phyloP scores from a whole-genome alignment of 2,329 filamentous ascomycete species.

The Paecilomyces fulvus region DNA sequence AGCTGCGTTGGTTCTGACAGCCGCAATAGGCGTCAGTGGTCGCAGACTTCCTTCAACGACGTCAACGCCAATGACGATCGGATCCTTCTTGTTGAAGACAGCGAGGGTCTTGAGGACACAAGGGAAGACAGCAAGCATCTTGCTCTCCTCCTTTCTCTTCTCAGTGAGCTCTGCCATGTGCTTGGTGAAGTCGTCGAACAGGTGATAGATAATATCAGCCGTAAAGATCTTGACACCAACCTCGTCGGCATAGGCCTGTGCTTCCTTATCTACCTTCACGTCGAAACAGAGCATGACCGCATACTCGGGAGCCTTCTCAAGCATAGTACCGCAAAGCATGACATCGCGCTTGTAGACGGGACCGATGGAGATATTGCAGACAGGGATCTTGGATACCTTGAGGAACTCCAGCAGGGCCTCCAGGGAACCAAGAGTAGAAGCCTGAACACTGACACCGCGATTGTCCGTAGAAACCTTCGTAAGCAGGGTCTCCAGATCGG shows the following conservation, averaged over 20 bases:
- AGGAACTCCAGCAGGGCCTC: slow-evolving; percentile 96
- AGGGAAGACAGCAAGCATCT: slow-evolving; percentile 93
- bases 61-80: slow-evolving; percentile 92
- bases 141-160: slow-evolving; percentile 92
- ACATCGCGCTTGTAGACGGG: slow-evolving; percentile 98
- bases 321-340: slow-evolving; percentile 86
- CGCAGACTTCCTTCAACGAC: slow-evolving; percentile 82
- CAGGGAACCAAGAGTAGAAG: slow-evolving; percentile 91
- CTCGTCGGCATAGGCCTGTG: slow-evolving; percentile 80
- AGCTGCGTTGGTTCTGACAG: slow-evolving; percentile 71
- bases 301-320: slow-evolving; percentile 89
- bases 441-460: slow-evolving; percentile 92
- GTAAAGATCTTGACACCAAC: slow-evolving; percentile 97
- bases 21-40: slow-evolving; percentile 82
- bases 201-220: slow-evolving; percentile 97
- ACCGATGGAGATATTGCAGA: slow-evolving; percentile 93
- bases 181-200: slow-evolving; percentile 93
- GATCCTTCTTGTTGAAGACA: slow-evolving; percentile 96
- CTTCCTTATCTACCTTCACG: slow-evolving; percentile 98
- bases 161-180: slow-evolving; percentile 83
- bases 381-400: slow-evolving; percentile 90
- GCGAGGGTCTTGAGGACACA: slow-evolving; percentile 84
- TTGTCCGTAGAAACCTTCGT: slow-evolving; percentile 86
- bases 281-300: slow-evolving; percentile 99
- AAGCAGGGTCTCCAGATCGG: slow-evolving; percentile 83